These are phyloP conservation scores for Podosphaera fusca DNA, from an alignment of 2,329 filamentous ascomycete genomes.

Conservation along the genomic window DNA sequence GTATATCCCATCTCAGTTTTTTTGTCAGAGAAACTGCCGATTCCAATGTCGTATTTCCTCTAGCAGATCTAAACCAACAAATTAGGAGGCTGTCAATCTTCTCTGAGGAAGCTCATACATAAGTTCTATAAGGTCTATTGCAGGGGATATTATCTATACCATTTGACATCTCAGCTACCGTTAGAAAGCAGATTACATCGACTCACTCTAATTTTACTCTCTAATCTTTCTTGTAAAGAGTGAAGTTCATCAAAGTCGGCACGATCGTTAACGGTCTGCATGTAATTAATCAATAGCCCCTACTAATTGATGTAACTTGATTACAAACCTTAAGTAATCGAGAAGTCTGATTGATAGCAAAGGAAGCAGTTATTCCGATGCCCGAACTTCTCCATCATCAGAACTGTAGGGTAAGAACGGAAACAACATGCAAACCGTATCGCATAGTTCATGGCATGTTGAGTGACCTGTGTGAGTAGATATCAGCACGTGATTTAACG, in stretches of 20 bases:
- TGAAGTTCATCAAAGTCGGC: constrained; percentile 45
- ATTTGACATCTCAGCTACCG: neutral
- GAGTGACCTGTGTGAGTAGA: constrained; percentile 27
- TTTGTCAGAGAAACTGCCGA: constrained; percentile 68
- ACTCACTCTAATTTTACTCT: constrained; percentile 62
- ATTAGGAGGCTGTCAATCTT: constrained; percentile 1
- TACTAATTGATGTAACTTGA: neutral
- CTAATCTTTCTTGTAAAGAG: constrained; percentile 46
- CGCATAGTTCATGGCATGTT: constrained; percentile 53
- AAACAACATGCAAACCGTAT: constrained; percentile 29
- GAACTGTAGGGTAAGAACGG: neutral
- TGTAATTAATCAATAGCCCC: neutral
- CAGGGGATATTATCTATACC: constrained; percentile 56
- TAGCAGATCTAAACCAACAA: constrained; percentile 28
- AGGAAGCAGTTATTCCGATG: constrained; percentile 62
- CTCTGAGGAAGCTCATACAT: constrained; percentile 34
- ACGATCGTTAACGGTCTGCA: constrained; percentile 43
- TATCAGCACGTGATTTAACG: constrained; percentile 7
- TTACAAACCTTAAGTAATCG: constrained; percentile 41
- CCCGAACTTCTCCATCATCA: constrained; percentile 31
- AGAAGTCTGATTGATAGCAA: constrained; percentile 63
- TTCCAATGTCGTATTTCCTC: constrained; percentile 61
- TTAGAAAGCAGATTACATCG: neutral
- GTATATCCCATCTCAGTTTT: constrained; percentile 61
- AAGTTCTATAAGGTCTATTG: constrained; percentile 79